Conservation (phyloP, 176 grass and related monocot genomes). For the Eremochloa ophiuroides region DNA sequence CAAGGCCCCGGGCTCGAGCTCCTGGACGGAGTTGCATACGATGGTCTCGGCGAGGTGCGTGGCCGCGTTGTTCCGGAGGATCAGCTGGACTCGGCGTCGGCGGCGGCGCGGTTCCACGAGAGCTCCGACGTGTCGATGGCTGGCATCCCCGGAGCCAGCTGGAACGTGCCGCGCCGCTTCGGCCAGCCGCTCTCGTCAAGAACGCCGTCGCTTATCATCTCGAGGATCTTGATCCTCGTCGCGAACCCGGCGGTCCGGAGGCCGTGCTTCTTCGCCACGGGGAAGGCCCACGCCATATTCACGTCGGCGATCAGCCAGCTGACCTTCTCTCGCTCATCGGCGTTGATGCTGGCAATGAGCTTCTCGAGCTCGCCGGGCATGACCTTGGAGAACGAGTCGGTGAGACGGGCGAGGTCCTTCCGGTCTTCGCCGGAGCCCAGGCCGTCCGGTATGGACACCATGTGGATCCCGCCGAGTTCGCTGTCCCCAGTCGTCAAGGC, state of each 20-base stretch:
- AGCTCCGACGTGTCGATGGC: conserved; percentile 33
- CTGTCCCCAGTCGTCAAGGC: not conserved
- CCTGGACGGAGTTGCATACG: conserved; percentile 53
- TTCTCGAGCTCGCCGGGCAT: conserved; percentile 54
- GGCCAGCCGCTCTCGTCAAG: conserved; percentile 41
- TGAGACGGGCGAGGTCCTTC: conserved; percentile 38
- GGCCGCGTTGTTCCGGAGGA: conserved; percentile 39
- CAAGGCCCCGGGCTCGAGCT: conserved; percentile 42
- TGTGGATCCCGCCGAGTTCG: conserved; percentile 28
- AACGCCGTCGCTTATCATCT: conserved; percentile 45
- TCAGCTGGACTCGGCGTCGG: conserved; percentile 3
- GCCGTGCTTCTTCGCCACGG: conserved; percentile 32
- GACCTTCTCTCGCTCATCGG: not conserved
- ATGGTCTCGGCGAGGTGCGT: conserved; percentile 33
- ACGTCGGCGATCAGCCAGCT: conserved; percentile 56
- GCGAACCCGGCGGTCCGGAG: conserved; percentile 30
- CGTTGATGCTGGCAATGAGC: conserved; percentile 27
- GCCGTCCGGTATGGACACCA: conserved; percentile 63
- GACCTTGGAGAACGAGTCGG: conserved; percentile 20
- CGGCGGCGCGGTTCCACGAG: conserved; percentile 40
- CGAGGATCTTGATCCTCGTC: conserved; percentile 31
- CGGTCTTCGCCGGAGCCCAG: conserved; percentile 43
- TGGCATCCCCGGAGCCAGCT: conserved; percentile 42
- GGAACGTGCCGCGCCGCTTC: conserved; percentile 38
- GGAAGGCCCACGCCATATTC: conserved; percentile 56